Base-by-base conservation (phyloP, 1,284 basidiomycete genomes). In the Athelia psychrophila region DNA sequence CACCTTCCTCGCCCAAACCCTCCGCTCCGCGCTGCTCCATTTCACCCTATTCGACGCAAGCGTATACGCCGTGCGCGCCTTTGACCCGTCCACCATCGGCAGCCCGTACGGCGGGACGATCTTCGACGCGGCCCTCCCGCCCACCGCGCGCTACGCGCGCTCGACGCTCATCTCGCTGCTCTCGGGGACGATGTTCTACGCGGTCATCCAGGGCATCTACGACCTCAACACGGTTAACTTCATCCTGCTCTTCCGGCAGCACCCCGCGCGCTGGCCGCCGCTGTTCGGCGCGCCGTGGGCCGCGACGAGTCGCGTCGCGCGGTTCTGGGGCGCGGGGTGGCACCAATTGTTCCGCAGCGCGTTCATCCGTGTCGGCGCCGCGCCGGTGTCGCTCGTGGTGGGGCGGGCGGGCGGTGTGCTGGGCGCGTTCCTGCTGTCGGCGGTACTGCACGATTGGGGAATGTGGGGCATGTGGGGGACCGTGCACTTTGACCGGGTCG, bases 381-480 rank as follows among this genome's bases (percentile, higher is more conserved):
- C 52, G 15, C 66, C 65, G 1, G n/a, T 64, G 15, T 63, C 58
- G 30, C 58, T 56, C 33, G 51, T 78, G 8, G 59, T 78, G 23
- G 83, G 82, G 15, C 71, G 72, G 16, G 53, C 60, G 3, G 81
- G 78, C 5, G 66, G 63, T 2, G 68, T 83, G 5, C 48, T 86
- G 12, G 83, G 82, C 9, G 76, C 75, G 1, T 88, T 88, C 58
- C 47, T 77, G 2, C 56, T 78, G 15, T 87, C 85, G 0, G 83
- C 77, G 2, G 38, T 79, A 2, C 57, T 88, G 16, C 86, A 88
- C 54, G 73, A 80, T 55, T 49, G 75, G 24, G 83, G 78, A 13
- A 59, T 81, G 47, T 84, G 78, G 72, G 81, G 79, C 3, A 79
- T 84, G 76, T 78, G 75, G 2, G 70, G 70, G 6, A 83, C 81